Conservation (phyloP, 306 rosid species). For the Rosa multiflora region DNA sequence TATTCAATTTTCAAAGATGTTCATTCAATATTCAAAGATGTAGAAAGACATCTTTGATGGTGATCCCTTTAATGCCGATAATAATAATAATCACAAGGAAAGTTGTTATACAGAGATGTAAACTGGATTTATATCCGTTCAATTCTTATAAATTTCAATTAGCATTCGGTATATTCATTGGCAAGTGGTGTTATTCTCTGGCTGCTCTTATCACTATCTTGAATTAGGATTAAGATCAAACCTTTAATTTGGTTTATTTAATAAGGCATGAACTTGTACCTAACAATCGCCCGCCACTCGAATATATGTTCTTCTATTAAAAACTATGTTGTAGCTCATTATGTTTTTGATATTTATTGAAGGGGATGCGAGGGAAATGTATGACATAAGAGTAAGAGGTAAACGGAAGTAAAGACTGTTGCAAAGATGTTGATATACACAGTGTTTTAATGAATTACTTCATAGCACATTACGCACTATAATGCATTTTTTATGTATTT, state of each 20-base stretch:
- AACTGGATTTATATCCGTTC: background rate
- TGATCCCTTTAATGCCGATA: background rate
- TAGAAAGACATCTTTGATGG: background rate
- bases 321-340: background rate
- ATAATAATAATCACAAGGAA: background rate
- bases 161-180: background rate
- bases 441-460: no score
- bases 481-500: no score
- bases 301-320: background rate
- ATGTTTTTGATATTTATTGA: no score
- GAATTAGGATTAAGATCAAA: conserved; percentile 12
- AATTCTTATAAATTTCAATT: background rate
- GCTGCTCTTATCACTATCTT: conserved; percentile 1
- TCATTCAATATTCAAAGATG: background rate
- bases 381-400: background rate
- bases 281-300: background rate
- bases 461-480: no score
- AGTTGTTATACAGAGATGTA: background rate
- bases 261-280: background rate
- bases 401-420: no score
- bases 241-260: background rate
- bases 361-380: background rate
- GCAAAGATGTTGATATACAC: no score
- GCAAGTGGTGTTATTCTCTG: background rate
- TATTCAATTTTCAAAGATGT: background rate